phyloP scores from a whole-genome alignment of 1,284 basidiomycete species.

The Rhodotorula glutinis region DNA sequence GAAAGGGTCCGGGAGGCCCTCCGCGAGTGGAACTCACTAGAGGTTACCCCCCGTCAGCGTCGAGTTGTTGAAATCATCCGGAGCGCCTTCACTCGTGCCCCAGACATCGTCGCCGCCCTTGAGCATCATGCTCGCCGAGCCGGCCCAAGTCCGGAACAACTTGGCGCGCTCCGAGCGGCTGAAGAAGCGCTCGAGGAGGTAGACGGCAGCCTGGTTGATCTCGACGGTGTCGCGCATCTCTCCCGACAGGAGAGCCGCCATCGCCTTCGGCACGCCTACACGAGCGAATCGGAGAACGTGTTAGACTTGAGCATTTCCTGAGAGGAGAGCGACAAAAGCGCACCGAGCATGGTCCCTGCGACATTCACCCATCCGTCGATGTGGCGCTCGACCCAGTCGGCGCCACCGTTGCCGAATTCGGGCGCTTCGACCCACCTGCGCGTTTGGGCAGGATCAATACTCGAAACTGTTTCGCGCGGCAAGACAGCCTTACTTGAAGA shows the following conservation, averaged over 20 bases:
- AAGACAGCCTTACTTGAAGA: slow-evolving; percentile 54
- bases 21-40: slow-evolving; percentile 18
- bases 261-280: slow-evolving; percentile 70
- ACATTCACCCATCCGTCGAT: slow-evolving; percentile 60
- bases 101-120: slow-evolving; percentile 64
- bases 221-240: slow-evolving; percentile 69
- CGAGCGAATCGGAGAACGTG: slow-evolving; percentile 6
- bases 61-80: slow-evolving; percentile 68
- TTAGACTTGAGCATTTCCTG: not conserved
- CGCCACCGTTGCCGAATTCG: slow-evolving; percentile 75
- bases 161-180: slow-evolving; percentile 82
- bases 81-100: slow-evolving; percentile 61
- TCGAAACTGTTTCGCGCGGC: not conserved
- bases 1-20: too few species aligned
- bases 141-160: slow-evolving; percentile 93
- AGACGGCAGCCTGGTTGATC: slow-evolving; percentile 55
- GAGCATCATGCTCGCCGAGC: slow-evolving; percentile 55
- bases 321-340: not conserved
- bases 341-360: slow-evolving; percentile 74
- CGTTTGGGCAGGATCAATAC: not conserved
- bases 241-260: slow-evolving; percentile 89
- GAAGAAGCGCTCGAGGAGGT: slow-evolving; percentile 69
- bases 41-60: slow-evolving; percentile 45
- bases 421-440: slow-evolving; percentile 78
- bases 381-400: slow-evolving; percentile 83